Conservation (phyloP, 2,329 filamentous ascomycete species). For the Apiospora kogelbergensis region DNA sequence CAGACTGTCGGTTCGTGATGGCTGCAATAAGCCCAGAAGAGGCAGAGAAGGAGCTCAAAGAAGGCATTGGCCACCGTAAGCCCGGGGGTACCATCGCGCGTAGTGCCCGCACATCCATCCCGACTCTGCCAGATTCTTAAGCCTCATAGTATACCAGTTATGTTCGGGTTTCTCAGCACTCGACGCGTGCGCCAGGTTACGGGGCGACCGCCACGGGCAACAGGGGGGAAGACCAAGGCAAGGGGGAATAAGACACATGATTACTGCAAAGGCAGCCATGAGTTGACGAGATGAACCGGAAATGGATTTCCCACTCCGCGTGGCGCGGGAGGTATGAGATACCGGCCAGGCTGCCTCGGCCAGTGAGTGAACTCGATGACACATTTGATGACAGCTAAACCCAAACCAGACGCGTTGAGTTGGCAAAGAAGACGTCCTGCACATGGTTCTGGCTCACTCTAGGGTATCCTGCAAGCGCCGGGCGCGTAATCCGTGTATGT, state of each 20-base stretch:
- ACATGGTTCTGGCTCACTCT: neutral
- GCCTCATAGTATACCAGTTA: neutral
- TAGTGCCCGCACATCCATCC: neutral
- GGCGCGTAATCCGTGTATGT: neutral
- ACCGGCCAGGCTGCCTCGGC: neutral
- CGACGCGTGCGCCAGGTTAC: neutral
- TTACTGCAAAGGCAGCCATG: neutral
- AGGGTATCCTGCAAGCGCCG: neutral
- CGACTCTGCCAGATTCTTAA: constrained; percentile 2
- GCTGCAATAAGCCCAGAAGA: constrained; percentile 9
- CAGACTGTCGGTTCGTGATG: constrained; percentile 6
- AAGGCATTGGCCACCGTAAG: neutral
- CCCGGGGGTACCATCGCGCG: neutral
- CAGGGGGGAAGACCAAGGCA: neutral
- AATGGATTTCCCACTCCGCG: neutral
- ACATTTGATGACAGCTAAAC: neutral
- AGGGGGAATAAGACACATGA: neutral
- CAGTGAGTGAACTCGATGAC: neutral
- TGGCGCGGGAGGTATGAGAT: neutral
- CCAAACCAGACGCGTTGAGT: neutral
- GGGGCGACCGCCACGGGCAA: neutral
- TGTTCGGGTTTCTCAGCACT: neutral
- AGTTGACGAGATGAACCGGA: neutral
- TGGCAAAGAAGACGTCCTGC: neutral
- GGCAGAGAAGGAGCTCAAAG: constrained; percentile 7